Percentiles rank a stretch among this genome's conserved stretches.
Conservation (phyloP, 352 stramenopile species). For the Pythium aphanidermatum region DNA sequence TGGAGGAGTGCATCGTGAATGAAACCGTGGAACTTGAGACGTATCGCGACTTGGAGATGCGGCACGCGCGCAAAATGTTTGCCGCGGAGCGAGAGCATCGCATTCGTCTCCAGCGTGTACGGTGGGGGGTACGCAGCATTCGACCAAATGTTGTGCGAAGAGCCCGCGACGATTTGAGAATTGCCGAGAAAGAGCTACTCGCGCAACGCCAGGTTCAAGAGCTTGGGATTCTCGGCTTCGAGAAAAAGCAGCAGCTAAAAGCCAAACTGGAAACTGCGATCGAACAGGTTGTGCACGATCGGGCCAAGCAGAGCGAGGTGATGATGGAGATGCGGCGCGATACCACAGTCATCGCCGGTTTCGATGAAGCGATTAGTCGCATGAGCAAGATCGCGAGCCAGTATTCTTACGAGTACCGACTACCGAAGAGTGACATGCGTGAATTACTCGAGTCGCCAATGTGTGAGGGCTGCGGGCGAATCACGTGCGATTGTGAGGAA, state of each 20-base stretch:
- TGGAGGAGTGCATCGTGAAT: constrained; percentile 56
- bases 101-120: constrained; percentile 52
- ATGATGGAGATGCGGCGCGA: constrained; percentile 39
- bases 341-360: constrained; percentile 30
- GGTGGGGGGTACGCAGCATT: constrained; percentile 55
- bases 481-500: constrained; percentile 44
- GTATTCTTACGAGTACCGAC: constrained; percentile 48
- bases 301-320: constrained; percentile 36
- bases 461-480: constrained; percentile 41
- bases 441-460: constrained; percentile 31
- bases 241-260: constrained; percentile 46
- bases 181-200: constrained; percentile 29
- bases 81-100: constrained; percentile 23
- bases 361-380: constrained; percentile 41
- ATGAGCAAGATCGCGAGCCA: constrained; percentile 51
- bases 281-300: constrained; percentile 20
- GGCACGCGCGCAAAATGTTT: constrained; percentile 38
- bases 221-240: constrained; percentile 47
- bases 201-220: constrained; percentile 39
- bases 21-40: constrained; percentile 61
- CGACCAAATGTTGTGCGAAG: constrained; percentile 44
- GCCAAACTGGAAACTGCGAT: constrained; percentile 34
- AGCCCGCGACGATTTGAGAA: constrained; percentile 30
- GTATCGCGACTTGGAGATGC: constrained; percentile 53
- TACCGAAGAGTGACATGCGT: constrained; percentile 52